phyloP scores from a whole-genome alignment of 164 flowering plant genomes.

The Houttuynia cordata region DNA sequence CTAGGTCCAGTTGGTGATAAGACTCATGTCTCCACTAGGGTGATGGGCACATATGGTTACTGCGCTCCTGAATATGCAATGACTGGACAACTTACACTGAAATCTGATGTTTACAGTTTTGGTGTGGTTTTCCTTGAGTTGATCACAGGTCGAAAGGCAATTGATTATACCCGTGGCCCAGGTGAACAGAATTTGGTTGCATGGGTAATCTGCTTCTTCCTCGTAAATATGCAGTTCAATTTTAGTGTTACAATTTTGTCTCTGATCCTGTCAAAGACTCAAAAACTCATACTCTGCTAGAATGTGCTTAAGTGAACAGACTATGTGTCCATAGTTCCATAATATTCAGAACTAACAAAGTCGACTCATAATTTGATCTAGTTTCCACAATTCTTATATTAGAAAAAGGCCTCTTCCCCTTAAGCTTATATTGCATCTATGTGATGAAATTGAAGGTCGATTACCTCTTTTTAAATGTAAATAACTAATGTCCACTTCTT shows the following conservation, averaged over 20 bases:
- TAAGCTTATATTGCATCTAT: no score
- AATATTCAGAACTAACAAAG: no score
- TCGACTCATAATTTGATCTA: no score
- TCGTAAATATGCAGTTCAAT: background rate
- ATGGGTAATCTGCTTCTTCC: constrained; percentile 44
- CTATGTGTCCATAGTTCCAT: no score
- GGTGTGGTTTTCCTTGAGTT: constrained; percentile 92
- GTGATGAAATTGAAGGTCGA: no score
- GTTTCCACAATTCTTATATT: no score
- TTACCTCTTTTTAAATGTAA: no score
- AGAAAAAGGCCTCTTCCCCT: no score
- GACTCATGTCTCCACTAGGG: constrained; percentile 94
- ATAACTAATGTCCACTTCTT: no score
- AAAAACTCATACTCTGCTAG: no score
- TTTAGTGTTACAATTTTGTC: background rate
- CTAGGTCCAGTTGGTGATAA: constrained; percentile 95
- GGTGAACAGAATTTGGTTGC: constrained; percentile 92
- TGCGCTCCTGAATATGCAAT: constrained; percentile 98
- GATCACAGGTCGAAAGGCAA: constrained; percentile 91
- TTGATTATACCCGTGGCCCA: constrained; percentile 50
- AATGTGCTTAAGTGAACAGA: no score
- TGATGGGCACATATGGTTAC: constrained; percentile 96
- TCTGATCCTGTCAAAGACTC: no score
- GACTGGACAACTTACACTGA: constrained; percentile 91
- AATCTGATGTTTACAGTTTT: constrained; percentile 93